phyloP scores from a whole-genome alignment of 2,329 filamentous ascomycete species.

The Beauveria pseudobassiana region DNA sequence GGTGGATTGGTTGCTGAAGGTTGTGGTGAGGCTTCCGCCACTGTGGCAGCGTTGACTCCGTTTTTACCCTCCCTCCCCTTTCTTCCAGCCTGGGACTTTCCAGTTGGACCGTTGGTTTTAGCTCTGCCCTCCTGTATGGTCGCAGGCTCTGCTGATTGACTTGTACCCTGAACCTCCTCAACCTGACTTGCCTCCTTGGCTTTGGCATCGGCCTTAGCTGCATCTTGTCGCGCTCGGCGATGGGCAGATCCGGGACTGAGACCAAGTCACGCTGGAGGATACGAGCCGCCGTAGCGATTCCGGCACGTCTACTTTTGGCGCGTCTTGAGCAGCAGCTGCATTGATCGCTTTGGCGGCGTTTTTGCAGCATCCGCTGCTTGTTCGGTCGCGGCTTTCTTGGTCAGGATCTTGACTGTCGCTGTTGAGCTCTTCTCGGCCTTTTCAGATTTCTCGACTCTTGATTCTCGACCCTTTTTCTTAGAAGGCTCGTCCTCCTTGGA shows the following conservation, averaged over 20 bases:
- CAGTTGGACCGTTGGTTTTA: slow-evolving; percentile 14
- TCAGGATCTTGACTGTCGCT: slow-evolving; percentile 56
- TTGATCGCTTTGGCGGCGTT: slow-evolving; percentile 29
- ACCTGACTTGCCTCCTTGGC: slow-evolving; percentile 15
- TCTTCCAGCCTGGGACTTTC: slow-evolving; percentile 17
- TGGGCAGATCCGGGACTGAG: slow-evolving; percentile 57
- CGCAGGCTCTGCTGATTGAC: background rate
- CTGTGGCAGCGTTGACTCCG: slow-evolving; percentile 30
- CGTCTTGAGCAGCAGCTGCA: slow-evolving; percentile 24
- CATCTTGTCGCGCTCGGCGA: slow-evolving; percentile 51
- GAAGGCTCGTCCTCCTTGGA: slow-evolving; percentile 41
- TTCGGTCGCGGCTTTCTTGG: slow-evolving; percentile 49
- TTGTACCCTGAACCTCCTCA: background rate
- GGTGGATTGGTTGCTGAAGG: slow-evolving; percentile 24
- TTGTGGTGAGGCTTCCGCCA: slow-evolving; percentile 22
- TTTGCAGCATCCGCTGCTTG: slow-evolving; percentile 40
- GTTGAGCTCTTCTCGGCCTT: slow-evolving; percentile 26
- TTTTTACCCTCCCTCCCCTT: slow-evolving; percentile 30
- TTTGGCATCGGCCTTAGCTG: slow-evolving; percentile 44
- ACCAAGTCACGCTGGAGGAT: slow-evolving; percentile 58
- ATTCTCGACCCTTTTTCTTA: slow-evolving; percentile 56
- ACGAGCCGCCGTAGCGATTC: slow-evolving; percentile 56
- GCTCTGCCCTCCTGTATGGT: slow-evolving; percentile 13
- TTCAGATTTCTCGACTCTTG: slow-evolving; percentile 34
- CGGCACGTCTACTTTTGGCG: slow-evolving; percentile 48